phyloP scores from a whole-genome alignment of 768 basidiomycete species.

The Phaffia tasmanica region DNA sequence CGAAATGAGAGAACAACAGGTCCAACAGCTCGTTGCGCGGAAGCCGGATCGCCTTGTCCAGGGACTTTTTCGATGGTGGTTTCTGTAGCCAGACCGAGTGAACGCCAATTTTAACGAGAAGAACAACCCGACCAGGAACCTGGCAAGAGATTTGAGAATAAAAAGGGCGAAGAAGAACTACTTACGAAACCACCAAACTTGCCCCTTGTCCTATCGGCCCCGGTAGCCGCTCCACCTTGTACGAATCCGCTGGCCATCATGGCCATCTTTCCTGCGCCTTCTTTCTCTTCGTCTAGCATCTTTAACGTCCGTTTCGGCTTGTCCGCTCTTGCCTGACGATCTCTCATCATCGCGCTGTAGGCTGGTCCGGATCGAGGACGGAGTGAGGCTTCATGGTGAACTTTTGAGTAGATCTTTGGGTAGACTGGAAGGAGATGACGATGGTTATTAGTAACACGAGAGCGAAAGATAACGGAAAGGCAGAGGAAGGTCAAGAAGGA shows the following conservation, averaged over 20 bases:
- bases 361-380: constrained; percentile 56
- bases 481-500: not conserved
- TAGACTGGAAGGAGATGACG: constrained; percentile 7
- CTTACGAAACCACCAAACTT: constrained; percentile 60
- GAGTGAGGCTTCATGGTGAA: constrained; percentile 70
- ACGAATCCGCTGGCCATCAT: constrained; percentile 63
- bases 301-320: constrained; percentile 56
- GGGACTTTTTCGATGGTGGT: constrained; percentile 28
- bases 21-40: constrained; percentile 80
- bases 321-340: constrained; percentile 55
- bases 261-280: constrained; percentile 49
- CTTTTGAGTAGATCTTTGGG: constrained; percentile 36
- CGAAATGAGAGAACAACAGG: constrained; percentile 64
- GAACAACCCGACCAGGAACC: not conserved
- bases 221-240: constrained; percentile 25
- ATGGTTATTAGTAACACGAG: not conserved
- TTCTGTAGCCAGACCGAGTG: constrained; percentile 28
- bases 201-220: constrained; percentile 37
- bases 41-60: constrained; percentile 81
- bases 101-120: constrained; percentile 29
- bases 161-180: constrained; percentile 35
- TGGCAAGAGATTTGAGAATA: constrained; percentile 21
- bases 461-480: not conserved
- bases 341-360: constrained; percentile 62
- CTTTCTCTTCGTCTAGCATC: constrained; percentile 53